Evolutionary conservation across 768 basidiomycete species (phyloP), one percentile per base, ranked within the genome.

Genomic region (Hericium erinaceus): DNA sequence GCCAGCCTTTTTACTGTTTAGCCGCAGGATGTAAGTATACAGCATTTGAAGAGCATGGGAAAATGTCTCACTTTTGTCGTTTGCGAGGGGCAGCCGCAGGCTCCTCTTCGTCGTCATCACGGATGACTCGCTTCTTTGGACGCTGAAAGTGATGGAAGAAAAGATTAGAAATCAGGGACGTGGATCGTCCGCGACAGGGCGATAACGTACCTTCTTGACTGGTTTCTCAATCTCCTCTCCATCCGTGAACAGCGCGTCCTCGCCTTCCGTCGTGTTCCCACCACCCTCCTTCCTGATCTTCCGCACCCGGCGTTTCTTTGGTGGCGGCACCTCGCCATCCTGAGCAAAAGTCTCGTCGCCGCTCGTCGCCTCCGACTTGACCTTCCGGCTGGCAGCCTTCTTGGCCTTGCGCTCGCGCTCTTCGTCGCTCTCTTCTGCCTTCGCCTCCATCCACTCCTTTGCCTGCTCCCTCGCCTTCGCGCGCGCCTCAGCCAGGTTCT

Each of bases 91-190:
- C 76, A n/a, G 73, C 61, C 1, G 73, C 67, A 41, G 78, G 76
- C 26, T 87, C 91, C 10, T 87, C 89, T 13, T 80, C 84, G 40
- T 92, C 91, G 10, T 90, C 89, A 60, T 92, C 90, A 37, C 85
- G 73, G 20, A 92, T 80, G 4, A 86, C 82, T 11, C 88, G 79
- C 73, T 87, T 92, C 76, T 89, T 92, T 44, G 78, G 68, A 62
- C 74, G 74, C 76, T 78, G 50, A 37, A 48, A 53, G 5, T 1
- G 51, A 24, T 33, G 33, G 33, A 33, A 33, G 8, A 22, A 2
- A 28, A 37, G 26, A 9, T 18, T 4, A 26, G 13, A 12, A 41
- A 54, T 16, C n/a, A 39, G 20, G 46, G 54, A 15, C 37, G 20
- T 37, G 44, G 4, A 50, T 16, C n/a, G 37, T 11, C 49, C 10